A percentile compares a stretch with the other conserved stretches of the same genome.
Evolutionary conservation across 495 filamentous ascomycete species (phyloP).

Genomic region (Wilcoxina mikolae): DNA sequence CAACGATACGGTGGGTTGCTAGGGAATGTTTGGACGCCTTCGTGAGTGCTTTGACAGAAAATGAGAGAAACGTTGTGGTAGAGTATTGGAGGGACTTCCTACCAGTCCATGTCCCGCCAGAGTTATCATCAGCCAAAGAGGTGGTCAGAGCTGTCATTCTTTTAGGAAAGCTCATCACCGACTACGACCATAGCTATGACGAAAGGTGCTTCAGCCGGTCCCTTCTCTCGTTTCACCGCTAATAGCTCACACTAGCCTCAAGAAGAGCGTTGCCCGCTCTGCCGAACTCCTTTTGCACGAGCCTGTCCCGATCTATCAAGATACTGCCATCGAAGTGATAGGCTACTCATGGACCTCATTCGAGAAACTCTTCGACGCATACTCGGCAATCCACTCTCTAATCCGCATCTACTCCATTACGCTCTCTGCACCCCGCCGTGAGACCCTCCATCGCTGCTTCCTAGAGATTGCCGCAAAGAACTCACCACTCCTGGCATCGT

Average conservation of each 20-base stretch:
- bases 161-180: conserved; percentile 16
- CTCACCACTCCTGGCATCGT: conserved; percentile 18
- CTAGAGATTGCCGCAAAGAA: conserved; percentile 20
- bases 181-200: conserved; percentile 5
- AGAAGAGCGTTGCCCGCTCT: conserved; percentile 19
- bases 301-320: conserved; percentile 17
- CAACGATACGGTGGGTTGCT: conserved; percentile 14
- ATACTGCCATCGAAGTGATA: conserved; percentile 23
- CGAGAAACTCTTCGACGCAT: conserved; percentile 21
- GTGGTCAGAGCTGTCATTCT: conserved; percentile 23
- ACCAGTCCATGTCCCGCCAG: conserved; percentile 19
- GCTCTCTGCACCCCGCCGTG: conserved; percentile 6
- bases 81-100: conserved; percentile 17
- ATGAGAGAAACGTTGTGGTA: conserved; percentile 2
- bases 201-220: background rate
- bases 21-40: conserved; percentile 14
- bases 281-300: conserved; percentile 19
- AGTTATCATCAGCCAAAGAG: conserved; percentile 20
- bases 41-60: conserved; percentile 11
- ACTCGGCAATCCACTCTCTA: conserved; percentile 19
- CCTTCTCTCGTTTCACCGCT: background rate
- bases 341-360: conserved; percentile 21
- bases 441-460: conserved; percentile 17
- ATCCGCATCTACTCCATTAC: conserved; percentile 17
- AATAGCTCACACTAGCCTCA: conserved; percentile 8